A percentile compares a stretch with the other conserved stretches of the same genome.
Evolutionary conservation across 179 eudicot genomes (phyloP).

Genomic region (Gypsophila paniculata): DNA sequence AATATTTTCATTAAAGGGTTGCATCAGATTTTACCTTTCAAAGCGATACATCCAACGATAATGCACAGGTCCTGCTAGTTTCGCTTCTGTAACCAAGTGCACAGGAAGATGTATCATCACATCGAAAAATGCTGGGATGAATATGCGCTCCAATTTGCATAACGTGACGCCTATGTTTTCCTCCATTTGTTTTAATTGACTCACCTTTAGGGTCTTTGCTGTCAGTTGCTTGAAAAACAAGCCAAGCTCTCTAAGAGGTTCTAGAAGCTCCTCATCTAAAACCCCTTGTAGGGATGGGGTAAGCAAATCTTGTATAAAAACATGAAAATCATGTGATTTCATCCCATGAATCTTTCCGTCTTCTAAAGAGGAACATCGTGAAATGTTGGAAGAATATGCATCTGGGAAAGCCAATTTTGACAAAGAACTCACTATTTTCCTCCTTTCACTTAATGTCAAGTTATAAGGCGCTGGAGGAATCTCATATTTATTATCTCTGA

Average conservation of each 20-base stretch:
- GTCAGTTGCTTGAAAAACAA: slow-evolving; percentile 12
- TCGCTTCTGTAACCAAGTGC: slow-evolving; percentile 21
- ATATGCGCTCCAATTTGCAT: slow-evolving; percentile 10
- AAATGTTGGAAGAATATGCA: no score
- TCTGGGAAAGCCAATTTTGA: no score
- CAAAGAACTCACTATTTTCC: neutral
- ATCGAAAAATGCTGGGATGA: slow-evolving; percentile 11
- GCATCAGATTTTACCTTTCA: slow-evolving; percentile 10
- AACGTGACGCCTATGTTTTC: neutral
- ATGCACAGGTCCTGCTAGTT: slow-evolving; percentile 20
- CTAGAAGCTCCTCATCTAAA: slow-evolving; percentile 14
- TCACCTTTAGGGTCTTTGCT: neutral
- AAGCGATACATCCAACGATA: slow-evolving; percentile 19
- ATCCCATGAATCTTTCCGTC: slow-evolving; percentile 20
- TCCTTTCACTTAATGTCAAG: slow-evolving; percentile 11
- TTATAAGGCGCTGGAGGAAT: neutral
- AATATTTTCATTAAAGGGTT: neutral
- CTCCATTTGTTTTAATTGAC: slow-evolving; percentile 12
- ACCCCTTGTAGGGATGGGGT: slow-evolving; percentile 7
- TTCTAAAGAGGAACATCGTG: slow-evolving; percentile 2
- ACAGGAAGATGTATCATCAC: slow-evolving; percentile 18
- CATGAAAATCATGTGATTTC: slow-evolving; percentile 33
- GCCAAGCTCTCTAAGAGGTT: slow-evolving; percentile 13
- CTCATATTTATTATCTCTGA: neutral
- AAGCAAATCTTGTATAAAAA: slow-evolving; percentile 18